Evolutionary conservation across 2,329 filamentous ascomycete genomes (phyloP).

Genomic region (Penicillium olsonii): DNA sequence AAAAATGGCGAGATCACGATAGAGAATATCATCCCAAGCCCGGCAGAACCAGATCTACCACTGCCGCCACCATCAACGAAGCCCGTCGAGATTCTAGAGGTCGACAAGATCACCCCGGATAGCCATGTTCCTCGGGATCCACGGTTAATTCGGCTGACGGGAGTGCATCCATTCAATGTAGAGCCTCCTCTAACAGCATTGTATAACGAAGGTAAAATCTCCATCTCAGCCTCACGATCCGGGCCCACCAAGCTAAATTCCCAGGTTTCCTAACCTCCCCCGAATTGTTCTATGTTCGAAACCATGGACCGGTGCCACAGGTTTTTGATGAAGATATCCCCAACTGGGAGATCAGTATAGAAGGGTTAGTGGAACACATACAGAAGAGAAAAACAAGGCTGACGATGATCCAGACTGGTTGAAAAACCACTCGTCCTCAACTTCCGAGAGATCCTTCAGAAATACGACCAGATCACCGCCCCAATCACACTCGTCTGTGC

Average conservation of each 20-base stretch:
- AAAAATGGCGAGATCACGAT: slow-evolving; percentile 26
- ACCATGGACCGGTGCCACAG: slow-evolving; percentile 80
- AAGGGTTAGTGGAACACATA: slow-evolving; percentile 55
- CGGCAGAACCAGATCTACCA: slow-evolving; percentile 53
- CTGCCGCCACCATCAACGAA: slow-evolving; percentile 66
- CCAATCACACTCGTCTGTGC: slow-evolving; percentile 90
- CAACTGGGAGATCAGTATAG: slow-evolving; percentile 79
- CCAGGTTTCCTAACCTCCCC: slow-evolving; percentile 81
- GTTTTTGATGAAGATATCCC: slow-evolving; percentile 71
- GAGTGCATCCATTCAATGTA: slow-evolving; percentile 87
- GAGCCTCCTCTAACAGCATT: slow-evolving; percentile 79
- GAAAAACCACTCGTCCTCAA: slow-evolving; percentile 72
- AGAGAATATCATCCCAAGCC: slow-evolving; percentile 24
- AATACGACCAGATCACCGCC: slow-evolving; percentile 80
- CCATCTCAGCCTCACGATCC: background rate
- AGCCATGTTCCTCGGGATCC: slow-evolving; percentile 76
- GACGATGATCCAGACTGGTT: slow-evolving; percentile 59
- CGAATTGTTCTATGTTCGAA: slow-evolving; percentile 87
- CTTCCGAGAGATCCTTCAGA: slow-evolving; percentile 68
- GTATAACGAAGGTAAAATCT: slow-evolving; percentile 59
- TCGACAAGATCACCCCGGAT: slow-evolving; percentile 83
- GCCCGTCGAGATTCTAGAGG: slow-evolving; percentile 64
- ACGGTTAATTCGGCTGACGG: slow-evolving; percentile 81
- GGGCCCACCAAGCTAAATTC: background rate
- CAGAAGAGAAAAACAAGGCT: background rate